Base-by-base conservation (phyloP, 345 rosid genomes). In the Murraya paniculata region DNA sequence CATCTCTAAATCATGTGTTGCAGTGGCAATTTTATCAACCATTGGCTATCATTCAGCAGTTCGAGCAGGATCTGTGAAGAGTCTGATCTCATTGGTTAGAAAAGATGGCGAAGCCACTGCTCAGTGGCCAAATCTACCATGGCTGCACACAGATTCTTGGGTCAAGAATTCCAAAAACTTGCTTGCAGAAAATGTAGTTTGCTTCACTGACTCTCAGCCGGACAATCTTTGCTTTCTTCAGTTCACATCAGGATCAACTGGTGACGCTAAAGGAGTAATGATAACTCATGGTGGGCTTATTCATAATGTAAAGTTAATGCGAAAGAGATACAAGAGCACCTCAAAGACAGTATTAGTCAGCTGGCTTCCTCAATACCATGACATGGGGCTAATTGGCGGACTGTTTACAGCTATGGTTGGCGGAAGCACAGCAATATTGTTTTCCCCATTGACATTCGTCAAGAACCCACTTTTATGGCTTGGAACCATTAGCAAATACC, bases 301-400 rank as follows among this genome's bases (percentile, higher is more conserved):
- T 73, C 92, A 88, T 83, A 91, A 91, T 57, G 91, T 89, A 79
- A 91, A 89, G 81, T 59, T 88, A 82, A 91, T 89, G 94, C 72
- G 82, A 39, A 84, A 77, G 77, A 82, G 69, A 78, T 91, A 89
- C 67, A 84, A 50, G 79, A 88, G 91, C 86, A 88, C 87, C 74
- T 91, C 94, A 30, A 82, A 84, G 68, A 89, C 92, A n/a, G 87
- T 89, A 28, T 75, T 84, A 9, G 84, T 89, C 55, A 88, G 91
- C 74, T 91, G 94, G 94, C 92, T 91, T 76, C 94, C 94, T 38
- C 94, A 91, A 56, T 91, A 91, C 81, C 94, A 91, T 81, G 92
- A 89, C 80, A 89, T 89, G 92, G 94, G 94, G 59, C 82, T 91
- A 57, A 89, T 91, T 70, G 94, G 94, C 66, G 94, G 94, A 58